Percentiles rank a stretch among this genome's conserved stretches.
phyloP scores from a whole-genome alignment of 768 basidiomycete genomes.

The Psilocybe sp. region DNA sequence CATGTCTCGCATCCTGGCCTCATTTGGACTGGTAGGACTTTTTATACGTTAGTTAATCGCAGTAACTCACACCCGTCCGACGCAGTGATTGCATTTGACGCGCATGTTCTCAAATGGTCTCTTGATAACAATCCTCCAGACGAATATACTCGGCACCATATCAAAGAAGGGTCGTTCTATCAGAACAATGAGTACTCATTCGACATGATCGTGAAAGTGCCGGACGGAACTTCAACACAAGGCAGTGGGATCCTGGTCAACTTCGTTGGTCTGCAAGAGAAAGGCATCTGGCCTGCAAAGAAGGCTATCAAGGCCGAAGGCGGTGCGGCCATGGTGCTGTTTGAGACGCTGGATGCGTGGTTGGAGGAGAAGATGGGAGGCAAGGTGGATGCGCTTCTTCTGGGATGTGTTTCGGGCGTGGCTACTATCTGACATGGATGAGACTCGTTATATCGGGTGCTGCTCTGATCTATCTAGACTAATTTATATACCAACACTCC shows the following conservation, averaged over 20 bases:
- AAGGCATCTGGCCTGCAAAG: constrained; percentile 82
- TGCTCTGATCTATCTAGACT: too few species aligned
- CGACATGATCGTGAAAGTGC: constrained; percentile 65
- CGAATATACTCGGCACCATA: constrained; percentile 76
- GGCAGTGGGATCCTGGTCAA: constrained; percentile 51
- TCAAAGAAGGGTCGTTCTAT: constrained; percentile 91
- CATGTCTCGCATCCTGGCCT: constrained; percentile 72
- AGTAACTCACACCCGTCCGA: neutral
- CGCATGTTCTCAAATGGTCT: constrained; percentile 83
- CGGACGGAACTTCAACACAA: constrained; percentile 24
- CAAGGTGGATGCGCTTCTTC: constrained; percentile 62
- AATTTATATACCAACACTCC: too few species aligned
- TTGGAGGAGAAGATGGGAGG: constrained; percentile 60
- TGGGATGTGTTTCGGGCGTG: constrained; percentile 72
- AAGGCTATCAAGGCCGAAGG: constrained; percentile 43
- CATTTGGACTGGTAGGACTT: constrained; percentile 75
- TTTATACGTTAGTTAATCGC: neutral
- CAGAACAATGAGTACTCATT: constrained; percentile 71
- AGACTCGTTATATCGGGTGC: too few species aligned
- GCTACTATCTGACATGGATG: constrained; percentile 13
- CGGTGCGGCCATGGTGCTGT: constrained; percentile 66
- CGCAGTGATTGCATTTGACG: constrained; percentile 85
- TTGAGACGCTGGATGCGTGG: constrained; percentile 75
- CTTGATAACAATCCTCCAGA: constrained; percentile 77
- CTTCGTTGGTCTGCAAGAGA: constrained; percentile 82